Evolutionary conservation across 192 early-diverging fungal species (phyloP).

Genomic region (Mortierella claussenii): DNA sequence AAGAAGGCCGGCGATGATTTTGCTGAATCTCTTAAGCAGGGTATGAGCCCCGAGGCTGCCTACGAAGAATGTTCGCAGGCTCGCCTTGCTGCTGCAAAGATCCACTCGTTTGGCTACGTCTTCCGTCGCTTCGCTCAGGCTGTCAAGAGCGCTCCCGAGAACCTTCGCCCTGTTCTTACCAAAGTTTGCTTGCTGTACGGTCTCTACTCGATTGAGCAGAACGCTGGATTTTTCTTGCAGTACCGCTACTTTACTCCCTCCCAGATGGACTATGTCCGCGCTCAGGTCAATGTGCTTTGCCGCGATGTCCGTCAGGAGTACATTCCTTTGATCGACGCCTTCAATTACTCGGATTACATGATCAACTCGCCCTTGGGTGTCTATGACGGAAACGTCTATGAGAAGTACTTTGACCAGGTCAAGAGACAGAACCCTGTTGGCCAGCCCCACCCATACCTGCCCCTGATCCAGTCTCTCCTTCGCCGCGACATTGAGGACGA

Average conservation of each 20-base stretch:
- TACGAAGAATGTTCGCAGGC: constrained; percentile 88
- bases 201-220: constrained; percentile 80
- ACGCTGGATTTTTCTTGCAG: constrained; percentile 86
- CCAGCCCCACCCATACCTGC: constrained; percentile 76
- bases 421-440: constrained; percentile 75
- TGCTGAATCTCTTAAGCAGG: constrained; percentile 69
- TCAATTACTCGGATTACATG: constrained; percentile 88
- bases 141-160: constrained; percentile 69
- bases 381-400: constrained; percentile 86
- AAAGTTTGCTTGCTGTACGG: constrained; percentile 83
- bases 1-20: constrained; percentile 83
- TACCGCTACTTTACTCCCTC: constrained; percentile 78
- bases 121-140: constrained; percentile 85
- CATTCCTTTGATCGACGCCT: constrained; percentile 85
- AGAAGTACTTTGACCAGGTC: constrained; percentile 84
- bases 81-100: constrained; percentile 81
- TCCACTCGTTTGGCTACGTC: constrained; percentile 84
- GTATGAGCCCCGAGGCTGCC: constrained; percentile 77
- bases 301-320: constrained; percentile 75
- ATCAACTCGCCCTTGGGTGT: constrained; percentile 88
- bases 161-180: constrained; percentile 68
- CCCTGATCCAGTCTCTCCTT: constrained; percentile 61
- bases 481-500: constrained; percentile 66
- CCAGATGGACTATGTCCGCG: constrained; percentile 75
- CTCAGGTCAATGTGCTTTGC: constrained; percentile 72